A percentile compares a stretch with the other conserved stretches of the same genome.
phyloP scores from a whole-genome alignment of 139 green algal genomes.

The Ulvella scutata region DNA sequence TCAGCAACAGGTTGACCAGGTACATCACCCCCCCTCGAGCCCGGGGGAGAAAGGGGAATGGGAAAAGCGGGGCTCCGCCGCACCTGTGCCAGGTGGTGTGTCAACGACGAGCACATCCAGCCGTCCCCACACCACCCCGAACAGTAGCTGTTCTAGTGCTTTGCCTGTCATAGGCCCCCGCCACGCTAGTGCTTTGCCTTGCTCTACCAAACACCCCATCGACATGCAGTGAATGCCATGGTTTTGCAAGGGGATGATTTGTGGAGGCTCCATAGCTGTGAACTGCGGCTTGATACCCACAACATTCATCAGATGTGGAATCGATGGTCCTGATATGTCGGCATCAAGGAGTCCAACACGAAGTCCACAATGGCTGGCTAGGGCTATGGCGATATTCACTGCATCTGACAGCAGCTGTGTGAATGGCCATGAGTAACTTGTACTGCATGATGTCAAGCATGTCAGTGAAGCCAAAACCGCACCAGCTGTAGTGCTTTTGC shows the following conservation, averaged over 20 bases:
- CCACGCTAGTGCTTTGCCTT: conserved; percentile 58
- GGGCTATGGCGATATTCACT: conserved; percentile 77
- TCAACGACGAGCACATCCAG: conserved; percentile 85
- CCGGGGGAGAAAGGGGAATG: not conserved
- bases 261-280: not conserved
- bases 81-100: conserved; percentile 78
- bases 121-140: conserved; percentile 53
- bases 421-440: not conserved
- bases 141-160: conserved; percentile 70
- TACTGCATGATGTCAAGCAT: not conserved
- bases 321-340: conserved; percentile 79
- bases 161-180: conserved; percentile 81
- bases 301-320: conserved; percentile 72
- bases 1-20: no score
- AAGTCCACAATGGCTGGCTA: conserved; percentile 40
- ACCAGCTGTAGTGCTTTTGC: conserved; percentile 81
- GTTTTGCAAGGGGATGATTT: conserved; percentile 52
- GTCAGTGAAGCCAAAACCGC: not conserved
- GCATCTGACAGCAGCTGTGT: conserved; percentile 8
- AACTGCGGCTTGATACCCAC: conserved; percentile 24
- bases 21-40: no score
- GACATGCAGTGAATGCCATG: conserved; percentile 66
- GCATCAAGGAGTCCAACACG: conserved; percentile 80
- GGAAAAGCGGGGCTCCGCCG: not conserved
- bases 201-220: conserved; percentile 77